Evolutionary conservation across 2,329 filamentous ascomycete species (phyloP).

Genomic region (Venturia carpophila): DNA sequence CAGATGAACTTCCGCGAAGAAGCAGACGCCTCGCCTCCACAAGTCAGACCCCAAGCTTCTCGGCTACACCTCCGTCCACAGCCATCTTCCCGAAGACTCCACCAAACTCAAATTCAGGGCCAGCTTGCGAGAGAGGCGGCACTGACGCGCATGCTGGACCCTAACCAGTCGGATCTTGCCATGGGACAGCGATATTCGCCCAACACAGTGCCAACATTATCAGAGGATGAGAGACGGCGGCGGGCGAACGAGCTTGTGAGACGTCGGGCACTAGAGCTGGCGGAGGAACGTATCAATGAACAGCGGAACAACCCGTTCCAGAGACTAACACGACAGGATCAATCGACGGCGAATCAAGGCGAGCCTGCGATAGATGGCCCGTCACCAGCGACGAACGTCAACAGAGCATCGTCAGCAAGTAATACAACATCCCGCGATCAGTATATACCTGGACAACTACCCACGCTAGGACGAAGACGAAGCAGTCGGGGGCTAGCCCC

Average conservation of each 20-base stretch:
- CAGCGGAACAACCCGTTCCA: neutral
- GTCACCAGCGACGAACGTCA: neutral
- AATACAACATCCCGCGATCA: neutral
- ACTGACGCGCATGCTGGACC: constrained; percentile 7
- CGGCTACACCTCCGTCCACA: constrained; percentile 31
- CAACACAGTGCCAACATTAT: constrained; percentile 3
- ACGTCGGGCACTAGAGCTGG: constrained; percentile 18
- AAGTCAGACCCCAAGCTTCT: constrained; percentile 30
- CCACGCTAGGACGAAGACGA: constrained; percentile 1
- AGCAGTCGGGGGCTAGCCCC: neutral
- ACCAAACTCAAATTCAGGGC: constrained; percentile 7
- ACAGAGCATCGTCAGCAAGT: neutral
- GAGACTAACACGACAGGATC: neutral
- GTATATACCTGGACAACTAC: neutral
- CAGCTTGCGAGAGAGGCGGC: constrained; percentile 10
- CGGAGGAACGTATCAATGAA: constrained; percentile 2
- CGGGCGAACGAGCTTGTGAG: constrained; percentile 18
- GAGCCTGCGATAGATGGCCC: neutral
- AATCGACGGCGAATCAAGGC: neutral
- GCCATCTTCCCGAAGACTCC: constrained; percentile 22
- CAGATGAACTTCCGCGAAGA: constrained; percentile 28
- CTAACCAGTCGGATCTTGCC: neutral
- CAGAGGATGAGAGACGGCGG: constrained; percentile 19
- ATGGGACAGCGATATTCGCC: neutral
- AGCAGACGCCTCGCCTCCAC: constrained; percentile 22